Evolutionary conservation across 2,329 filamentous ascomycete genomes (phyloP).

Genomic region (Phaeosphaeriaceae sp.): DNA sequence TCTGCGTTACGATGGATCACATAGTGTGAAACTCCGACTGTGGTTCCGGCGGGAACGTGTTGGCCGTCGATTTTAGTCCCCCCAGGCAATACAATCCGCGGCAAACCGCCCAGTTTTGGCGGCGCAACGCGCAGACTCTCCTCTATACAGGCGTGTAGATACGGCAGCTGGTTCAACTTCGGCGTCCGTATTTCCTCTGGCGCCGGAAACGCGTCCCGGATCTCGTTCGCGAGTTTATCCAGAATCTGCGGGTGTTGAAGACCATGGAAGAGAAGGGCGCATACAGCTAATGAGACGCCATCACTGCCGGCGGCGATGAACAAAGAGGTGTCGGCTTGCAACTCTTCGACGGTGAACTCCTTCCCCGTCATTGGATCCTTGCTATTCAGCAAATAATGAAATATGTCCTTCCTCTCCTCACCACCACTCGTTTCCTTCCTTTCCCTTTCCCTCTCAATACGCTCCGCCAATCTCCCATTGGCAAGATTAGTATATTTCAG

Average conservation of each 20-base stretch:
- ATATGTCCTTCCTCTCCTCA: no score
- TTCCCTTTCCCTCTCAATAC: no score
- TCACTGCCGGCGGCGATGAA: slow-evolving; percentile 45
- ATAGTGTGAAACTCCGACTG: slow-evolving; percentile 36
- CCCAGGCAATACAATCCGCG: slow-evolving; percentile 43
- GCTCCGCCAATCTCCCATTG: no score
- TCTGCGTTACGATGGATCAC: slow-evolving; percentile 34
- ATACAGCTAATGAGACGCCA: slow-evolving; percentile 43
- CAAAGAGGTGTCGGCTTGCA: slow-evolving; percentile 41
- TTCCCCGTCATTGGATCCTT: slow-evolving; percentile 43
- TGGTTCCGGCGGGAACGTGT: slow-evolving; percentile 42
- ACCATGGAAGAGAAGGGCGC: slow-evolving; percentile 39
- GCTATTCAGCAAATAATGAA: no score
- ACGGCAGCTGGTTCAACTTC: slow-evolving; percentile 39
- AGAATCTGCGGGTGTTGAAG: slow-evolving; percentile 34
- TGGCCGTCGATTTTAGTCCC: slow-evolving; percentile 48
- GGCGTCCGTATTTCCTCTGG: slow-evolving; percentile 45
- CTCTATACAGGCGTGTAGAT: slow-evolving; percentile 55
- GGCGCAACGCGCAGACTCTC: slow-evolving; percentile 57
- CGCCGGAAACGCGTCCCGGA: slow-evolving; percentile 32
- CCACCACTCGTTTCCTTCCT: no score
- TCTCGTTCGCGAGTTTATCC: slow-evolving; percentile 32
- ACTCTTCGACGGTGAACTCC: slow-evolving; percentile 40
- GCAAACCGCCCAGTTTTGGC: slow-evolving; percentile 51
- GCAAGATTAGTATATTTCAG: no score